phyloP scores from a whole-genome alignment of 2,329 filamentous ascomycete species.

The Colletotrichum siamense region DNA sequence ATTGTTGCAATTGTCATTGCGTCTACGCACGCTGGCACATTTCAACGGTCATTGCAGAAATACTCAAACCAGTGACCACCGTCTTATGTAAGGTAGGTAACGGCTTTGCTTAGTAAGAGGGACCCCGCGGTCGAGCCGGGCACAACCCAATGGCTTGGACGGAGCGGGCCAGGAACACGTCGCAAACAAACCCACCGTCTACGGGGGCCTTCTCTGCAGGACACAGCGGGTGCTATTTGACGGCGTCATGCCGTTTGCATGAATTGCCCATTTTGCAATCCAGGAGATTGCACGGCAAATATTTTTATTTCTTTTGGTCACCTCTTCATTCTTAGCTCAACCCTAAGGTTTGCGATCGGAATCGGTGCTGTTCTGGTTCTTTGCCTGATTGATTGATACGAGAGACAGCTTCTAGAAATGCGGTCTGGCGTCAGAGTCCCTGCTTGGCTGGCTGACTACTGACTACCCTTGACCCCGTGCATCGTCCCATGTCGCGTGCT shows the following conservation, averaged over 20 bases:
- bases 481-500: slow-evolving; percentile 21
- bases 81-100: background rate
- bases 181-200: background rate
- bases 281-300: background rate
- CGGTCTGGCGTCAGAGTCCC: slow-evolving; percentile 2
- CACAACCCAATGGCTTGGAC: background rate
- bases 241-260: slow-evolving; percentile 17
- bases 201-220: background rate
- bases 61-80: background rate
- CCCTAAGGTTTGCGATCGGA: background rate
- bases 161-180: slow-evolving; percentile 13
- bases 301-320: background rate
- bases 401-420: background rate
- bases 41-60: background rate
- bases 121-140: background rate
- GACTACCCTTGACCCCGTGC: background rate
- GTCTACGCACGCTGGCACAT: background rate
- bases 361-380: background rate
- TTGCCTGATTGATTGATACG: background rate
- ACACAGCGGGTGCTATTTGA: background rate
- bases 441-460: background rate
- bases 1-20: background rate
- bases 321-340: background rate
- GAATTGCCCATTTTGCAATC: background rate
- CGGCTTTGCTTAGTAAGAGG: background rate